Evolutionary conservation across 805 yeast species (phyloP), one percentile per base, ranked within the genome.

Genomic region (Candida tibetensis): DNA sequence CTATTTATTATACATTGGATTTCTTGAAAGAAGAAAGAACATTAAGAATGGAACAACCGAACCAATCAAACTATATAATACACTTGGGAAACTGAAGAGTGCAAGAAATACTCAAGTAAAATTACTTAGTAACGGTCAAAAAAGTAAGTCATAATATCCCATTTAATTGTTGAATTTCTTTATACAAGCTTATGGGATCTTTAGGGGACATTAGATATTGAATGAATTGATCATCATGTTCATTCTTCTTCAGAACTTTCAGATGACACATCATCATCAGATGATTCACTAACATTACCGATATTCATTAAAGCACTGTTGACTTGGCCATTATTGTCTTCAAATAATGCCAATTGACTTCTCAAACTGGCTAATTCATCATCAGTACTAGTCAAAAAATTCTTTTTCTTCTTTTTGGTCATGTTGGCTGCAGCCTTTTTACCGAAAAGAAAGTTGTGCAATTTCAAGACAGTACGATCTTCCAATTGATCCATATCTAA

Each of bases 401-500:
- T 56, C 48, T 62, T 69, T 49, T 59, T 64, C 51, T 69, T 65
- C 45, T 66, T 68, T 40, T 62, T 62, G 44, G 83, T 85, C 34
- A 56, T 53, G 38, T 48, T 49, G 15, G 62, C 45, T 14, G 60
- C 54, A 8, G 67, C 66, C 53, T 64, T 65, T 48, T 64, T 64
- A 26, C 72, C 72, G 46, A 69, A 68, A 49, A 93, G 88, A 51
- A 83, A 85, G 58, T 84, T 82, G 72, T 89, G 91, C 46, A 93
- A 70, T 55, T 86, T 85, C 58, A 86, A 66, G 38, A 91, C 75
- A 1, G 97, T 90, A 29, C 77, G 69, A 47, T 87, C 88, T 52
- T 87, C 96, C 50, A 93, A 74, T 62, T 84, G 84, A 58, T 93
- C 97, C 81, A 93, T 85, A 62, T 93, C 99, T 43, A 93, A 74